Evolutionary conservation across 371 early-diverging fungal species (phyloP), one percentile per base, ranked within the genome.

Genomic region (Rhizopus delemar): DNA sequence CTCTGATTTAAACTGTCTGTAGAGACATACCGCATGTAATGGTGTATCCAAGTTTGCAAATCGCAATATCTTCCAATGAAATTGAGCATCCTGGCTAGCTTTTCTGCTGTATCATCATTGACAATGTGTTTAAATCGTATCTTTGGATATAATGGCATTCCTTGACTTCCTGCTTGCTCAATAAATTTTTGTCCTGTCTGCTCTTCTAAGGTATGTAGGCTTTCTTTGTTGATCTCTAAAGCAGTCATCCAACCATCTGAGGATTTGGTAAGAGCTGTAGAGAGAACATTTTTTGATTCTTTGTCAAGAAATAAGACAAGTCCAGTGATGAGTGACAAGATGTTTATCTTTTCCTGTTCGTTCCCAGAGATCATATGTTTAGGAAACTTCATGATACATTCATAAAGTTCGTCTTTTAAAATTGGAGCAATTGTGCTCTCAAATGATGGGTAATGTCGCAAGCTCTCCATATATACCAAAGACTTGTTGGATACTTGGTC

Each of bases 201-300:
- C 45, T 77, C 71, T 36, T 83, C 82, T 34, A 82, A 55, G 2
- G 83, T 58, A 36, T 69, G 62, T 7, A 80, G 51, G 41, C 72
- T 70, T 3, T 67, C 62, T 6, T 55, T 60, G 51, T 86, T 81
- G 31, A 84, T 71, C 28, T 72, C 71, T 32, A 84, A 53, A 0
- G 81, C 71, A 8, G 65, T 56, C 41, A 84, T 55, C 69, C 80
- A 74, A 5, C 80, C 80, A 33, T 70, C 70, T 2, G 82, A 74
- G 7, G 65, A 41, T 2, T 71, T 62, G 15, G 52, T 33, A 4
- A 82, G 53, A 0, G 62, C 62, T 5, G 57, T 58, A 9, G 75
- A 68, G 3, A 86, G 41, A 9, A 78, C 73, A 33, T 56, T 70
- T 12, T 68, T 53, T 8, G 80, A 61, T 2, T 78, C 62, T 2